These are phyloP conservation scores for Monosporascus sp. DNA, from an alignment of 2,329 filamentous ascomycete genomes.

Conservation along the genomic window DNA sequence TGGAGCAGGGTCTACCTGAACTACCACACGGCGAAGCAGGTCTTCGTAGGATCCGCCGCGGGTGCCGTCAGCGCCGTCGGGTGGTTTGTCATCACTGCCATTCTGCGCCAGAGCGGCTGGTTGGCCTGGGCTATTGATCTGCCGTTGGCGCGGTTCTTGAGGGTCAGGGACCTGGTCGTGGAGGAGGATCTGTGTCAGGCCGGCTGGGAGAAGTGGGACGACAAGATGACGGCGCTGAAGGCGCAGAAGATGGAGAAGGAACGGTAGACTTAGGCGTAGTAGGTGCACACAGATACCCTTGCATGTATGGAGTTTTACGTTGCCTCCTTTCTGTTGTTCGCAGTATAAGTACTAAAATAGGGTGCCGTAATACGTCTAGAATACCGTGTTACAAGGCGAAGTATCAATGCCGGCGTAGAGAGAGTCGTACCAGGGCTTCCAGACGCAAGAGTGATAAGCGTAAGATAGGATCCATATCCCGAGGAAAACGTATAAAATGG, in stretches of 20 bases:
- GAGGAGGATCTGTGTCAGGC: slow-evolving; percentile 86
- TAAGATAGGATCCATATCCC: too few species aligned
- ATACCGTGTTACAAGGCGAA: too few species aligned
- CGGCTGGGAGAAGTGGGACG: slow-evolving; percentile 90
- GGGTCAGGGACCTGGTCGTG: slow-evolving; percentile 77
- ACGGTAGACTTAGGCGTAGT: slow-evolving; percentile 1
- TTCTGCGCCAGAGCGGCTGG: slow-evolving; percentile 61
- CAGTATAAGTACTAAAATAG: too few species aligned
- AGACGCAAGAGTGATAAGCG: too few species aligned
- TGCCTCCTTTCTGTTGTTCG: too few species aligned
- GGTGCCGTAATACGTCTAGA: too few species aligned
- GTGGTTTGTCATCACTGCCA: slow-evolving; percentile 74
- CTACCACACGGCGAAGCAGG: slow-evolving; percentile 87
- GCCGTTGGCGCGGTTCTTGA: slow-evolving; percentile 57
- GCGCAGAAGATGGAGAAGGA: slow-evolving; percentile 29
- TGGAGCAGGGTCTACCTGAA: slow-evolving; percentile 83
- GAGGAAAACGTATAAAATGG: too few species aligned
- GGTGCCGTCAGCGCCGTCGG: slow-evolving; percentile 65
- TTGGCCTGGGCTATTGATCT: slow-evolving; percentile 68
- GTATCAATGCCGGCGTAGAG: too few species aligned
- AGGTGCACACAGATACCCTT: not conserved
- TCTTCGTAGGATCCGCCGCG: slow-evolving; percentile 70
- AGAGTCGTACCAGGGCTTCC: too few species aligned
- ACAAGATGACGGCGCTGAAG: slow-evolving; percentile 31
- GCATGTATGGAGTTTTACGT: too few species aligned